phyloP scores from a whole-genome alignment of 805 yeast species.

The Candida taoyuanica region DNA sequence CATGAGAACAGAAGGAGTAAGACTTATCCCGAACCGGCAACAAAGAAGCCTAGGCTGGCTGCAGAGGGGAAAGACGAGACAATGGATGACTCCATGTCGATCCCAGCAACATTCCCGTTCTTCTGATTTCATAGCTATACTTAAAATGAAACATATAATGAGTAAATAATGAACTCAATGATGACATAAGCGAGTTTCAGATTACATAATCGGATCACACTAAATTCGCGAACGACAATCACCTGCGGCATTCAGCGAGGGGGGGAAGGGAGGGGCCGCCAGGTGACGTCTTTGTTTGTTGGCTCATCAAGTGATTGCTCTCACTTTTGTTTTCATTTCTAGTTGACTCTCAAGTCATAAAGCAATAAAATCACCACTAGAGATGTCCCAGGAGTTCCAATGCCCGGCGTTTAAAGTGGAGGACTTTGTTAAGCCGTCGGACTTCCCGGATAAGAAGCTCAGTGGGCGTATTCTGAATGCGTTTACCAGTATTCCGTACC shows the following conservation, averaged over 20 bases:
- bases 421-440: slow-evolving; percentile 24
- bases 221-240: no score
- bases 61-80: not conserved
- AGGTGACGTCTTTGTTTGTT: not conserved
- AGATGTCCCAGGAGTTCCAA: slow-evolving; percentile 3
- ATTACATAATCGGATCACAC: no score
- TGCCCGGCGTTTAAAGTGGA: slow-evolving; percentile 12
- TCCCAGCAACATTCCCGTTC: slow-evolving; percentile 15
- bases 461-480: slow-evolving; percentile 64
- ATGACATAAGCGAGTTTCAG: no score
- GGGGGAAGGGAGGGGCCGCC: no score
- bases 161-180: not conserved
- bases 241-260: no score
- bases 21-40: not conserved
- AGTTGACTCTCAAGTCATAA: no score
- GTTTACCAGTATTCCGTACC: slow-evolving; percentile 64
- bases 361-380: not conserved
- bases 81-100: not conserved
- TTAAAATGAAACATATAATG: not conserved
- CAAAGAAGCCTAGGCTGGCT: not conserved
- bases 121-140: not conserved
- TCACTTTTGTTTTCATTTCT: no score
- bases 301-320: not conserved
- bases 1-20: slow-evolving; percentile 5
- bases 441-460: slow-evolving; percentile 22